Base-by-base conservation (phyloP, 768 basidiomycete species). In the Amanita polypyramis region DNA sequence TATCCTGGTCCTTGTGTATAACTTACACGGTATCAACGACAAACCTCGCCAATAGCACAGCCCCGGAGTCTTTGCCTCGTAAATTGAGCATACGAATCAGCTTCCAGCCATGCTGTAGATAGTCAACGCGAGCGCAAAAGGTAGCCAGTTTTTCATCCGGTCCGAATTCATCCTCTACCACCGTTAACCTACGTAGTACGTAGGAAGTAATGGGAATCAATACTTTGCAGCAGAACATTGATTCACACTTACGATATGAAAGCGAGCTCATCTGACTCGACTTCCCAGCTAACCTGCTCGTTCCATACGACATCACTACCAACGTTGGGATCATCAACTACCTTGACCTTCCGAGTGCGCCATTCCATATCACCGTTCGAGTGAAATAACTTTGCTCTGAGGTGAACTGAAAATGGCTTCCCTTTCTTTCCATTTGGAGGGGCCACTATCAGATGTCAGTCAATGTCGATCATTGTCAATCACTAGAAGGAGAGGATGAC, bases 71-170 rank as follows among this genome's bases (percentile, higher is more conserved):
- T 57, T 76, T 78, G 9, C 79, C 79, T 23, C 66, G 64, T 63
- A 59, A 64, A 54, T 76, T 66, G 45, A 82, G 55, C 62, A 81
- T 64, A 33, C 72, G 65, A 25, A 77, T 58, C 25, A 79, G 52
- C 15, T 70, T 65, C 74, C 71, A 77, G 21, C 71, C 76, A 51
- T 63, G 59, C 36, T 71, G 60, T 20, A 80, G 54, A 48, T 72
- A 61, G 23, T 64, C 65, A 27, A 81, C 52, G 9, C 71, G 67
- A n/a, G 70, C 74, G 57, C 77, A 76, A 56, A 79, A 80, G 5
- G 72, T 63, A 2, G 66, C 73, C n/a, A 79, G 52, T 38, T 61
- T 58, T 47, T 73, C 69, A 55, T 78, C 71, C 43, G 56, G 62
- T 25, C 69, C 69, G 47, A 70, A 65, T 51, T 67, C 68, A 41